Conservation (phyloP, 164 flowering plant genomes). For the Magnolia kwangsiensis region DNA sequence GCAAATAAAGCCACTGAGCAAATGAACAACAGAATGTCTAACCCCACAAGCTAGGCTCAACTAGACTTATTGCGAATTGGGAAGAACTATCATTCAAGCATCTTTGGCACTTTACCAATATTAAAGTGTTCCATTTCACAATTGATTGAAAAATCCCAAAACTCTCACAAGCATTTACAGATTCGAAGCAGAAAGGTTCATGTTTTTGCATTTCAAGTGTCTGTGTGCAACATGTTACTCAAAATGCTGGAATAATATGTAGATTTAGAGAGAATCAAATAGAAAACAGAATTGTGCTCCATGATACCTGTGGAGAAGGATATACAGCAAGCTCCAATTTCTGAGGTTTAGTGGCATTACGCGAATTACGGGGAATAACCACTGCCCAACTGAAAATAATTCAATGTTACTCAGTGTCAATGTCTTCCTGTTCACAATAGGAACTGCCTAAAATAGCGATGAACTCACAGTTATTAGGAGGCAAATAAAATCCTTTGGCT, state of each 20-base stretch:
- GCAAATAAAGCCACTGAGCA: background rate
- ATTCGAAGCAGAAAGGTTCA: background rate
- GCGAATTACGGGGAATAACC: slow-evolving; percentile 65
- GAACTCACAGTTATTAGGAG: background rate
- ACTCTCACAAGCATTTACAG: background rate
- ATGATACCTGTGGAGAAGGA: slow-evolving; percentile 55
- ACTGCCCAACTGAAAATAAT: slow-evolving; percentile 76
- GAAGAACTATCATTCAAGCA: background rate
- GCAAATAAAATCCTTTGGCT: background rate
- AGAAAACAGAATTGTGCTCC: no score
- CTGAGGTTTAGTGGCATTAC: slow-evolving; percentile 49
- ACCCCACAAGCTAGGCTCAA: background rate
- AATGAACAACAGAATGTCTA: background rate
- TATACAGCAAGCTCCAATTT: slow-evolving; percentile 86
- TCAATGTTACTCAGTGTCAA: background rate
- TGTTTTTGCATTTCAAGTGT: background rate
- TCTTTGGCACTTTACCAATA: background rate
- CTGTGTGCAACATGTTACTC: background rate
- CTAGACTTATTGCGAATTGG: background rate
- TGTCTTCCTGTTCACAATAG: background rate
- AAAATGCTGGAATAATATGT: background rate
- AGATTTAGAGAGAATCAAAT: no score
- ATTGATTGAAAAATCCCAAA: background rate
- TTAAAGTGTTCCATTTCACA: background rate
- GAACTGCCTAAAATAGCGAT: background rate